Evolutionary conservation across 2,329 filamentous ascomycete genomes (phyloP).

Genomic region (Botrytis deweyae): DNA sequence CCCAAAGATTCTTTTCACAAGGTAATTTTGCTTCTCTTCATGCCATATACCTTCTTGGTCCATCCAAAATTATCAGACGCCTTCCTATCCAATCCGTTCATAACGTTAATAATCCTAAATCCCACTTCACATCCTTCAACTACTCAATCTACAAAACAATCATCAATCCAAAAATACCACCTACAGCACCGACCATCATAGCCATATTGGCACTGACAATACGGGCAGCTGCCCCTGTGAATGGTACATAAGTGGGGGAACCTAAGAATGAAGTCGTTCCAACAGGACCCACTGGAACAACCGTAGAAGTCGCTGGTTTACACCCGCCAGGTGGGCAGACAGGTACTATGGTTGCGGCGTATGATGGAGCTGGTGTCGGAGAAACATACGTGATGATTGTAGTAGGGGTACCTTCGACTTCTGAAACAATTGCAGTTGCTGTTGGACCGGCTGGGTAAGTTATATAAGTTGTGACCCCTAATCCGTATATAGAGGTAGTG

Average conservation of each 20-base stretch:
- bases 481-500: neutral
- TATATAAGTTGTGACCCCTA: slow-evolving; percentile 1
- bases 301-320: neutral
- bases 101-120: neutral
- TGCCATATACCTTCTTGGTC: neutral
- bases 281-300: neutral
- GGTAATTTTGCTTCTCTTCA: neutral
- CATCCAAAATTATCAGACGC: neutral
- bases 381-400: slow-evolving; percentile 15
- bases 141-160: neutral
- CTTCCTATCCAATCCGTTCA: neutral
- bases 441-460: slow-evolving; percentile 14
- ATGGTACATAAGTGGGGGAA: slow-evolving; percentile 17
- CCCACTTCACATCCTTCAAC: no score
- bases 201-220: neutral
- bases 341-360: neutral
- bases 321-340: slow-evolving; percentile 6
- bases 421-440: neutral
- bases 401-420: neutral
- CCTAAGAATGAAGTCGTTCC: slow-evolving; percentile 14
- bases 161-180: slow-evolving; percentile 10
- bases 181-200: neutral
- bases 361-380: neutral
- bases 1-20: neutral
- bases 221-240: neutral